Base-by-base conservation (phyloP, 345 rosid species). In the Cardamine resedifolia region DNA sequence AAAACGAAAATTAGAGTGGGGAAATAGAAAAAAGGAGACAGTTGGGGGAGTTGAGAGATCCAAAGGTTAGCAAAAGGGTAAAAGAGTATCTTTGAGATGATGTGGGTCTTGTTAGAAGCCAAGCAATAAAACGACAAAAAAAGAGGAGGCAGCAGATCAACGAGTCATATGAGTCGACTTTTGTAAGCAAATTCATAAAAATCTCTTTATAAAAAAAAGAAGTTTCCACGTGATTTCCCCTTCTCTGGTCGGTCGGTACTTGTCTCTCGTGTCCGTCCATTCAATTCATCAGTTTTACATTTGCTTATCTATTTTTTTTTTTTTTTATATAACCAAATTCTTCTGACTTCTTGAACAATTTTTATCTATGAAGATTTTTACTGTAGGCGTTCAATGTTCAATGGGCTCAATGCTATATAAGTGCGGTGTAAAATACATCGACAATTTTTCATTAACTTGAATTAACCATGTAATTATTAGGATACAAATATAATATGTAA, bases 161-260 rank as follows among this genome's bases (percentile, higher is more conserved):
- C 31, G 19, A 59, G 31, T 58, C 45, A 18, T 33, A 33, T 55
- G 64, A 65, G 50, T 73, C 72, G 51, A 59, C 68, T 57, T 73
- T 67, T 66, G 56, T 58, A 50, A 59, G 18, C 38, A 67, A 58
- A 20, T 67, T 45, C 18, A n/a, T n/a, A 21, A 64, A 66, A 38
- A 67, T 9, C 28, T 66, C 55, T 50, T 59, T 59, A 20, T 31
- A 10, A 14, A 41, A 14, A 41, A 68, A 60, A 60, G 69, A 75
- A 68, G 78, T 56, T 68, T 75, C 69, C 73, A 75, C 69, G 68
- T 75, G 73, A 75, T 67, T 50, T 24, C 57, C 3, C 12, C 12
- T 50, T 41, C 63, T 50, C 48, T 75, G 73, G 73, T 75, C 78
- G 56, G 57, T 50, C 78, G 56, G 57, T 50, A 66, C 78, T 47